These are phyloP conservation scores for Chimonanthus salicifolius DNA, from an alignment of 164 flowering plant species.

Conservation along the genomic window DNA sequence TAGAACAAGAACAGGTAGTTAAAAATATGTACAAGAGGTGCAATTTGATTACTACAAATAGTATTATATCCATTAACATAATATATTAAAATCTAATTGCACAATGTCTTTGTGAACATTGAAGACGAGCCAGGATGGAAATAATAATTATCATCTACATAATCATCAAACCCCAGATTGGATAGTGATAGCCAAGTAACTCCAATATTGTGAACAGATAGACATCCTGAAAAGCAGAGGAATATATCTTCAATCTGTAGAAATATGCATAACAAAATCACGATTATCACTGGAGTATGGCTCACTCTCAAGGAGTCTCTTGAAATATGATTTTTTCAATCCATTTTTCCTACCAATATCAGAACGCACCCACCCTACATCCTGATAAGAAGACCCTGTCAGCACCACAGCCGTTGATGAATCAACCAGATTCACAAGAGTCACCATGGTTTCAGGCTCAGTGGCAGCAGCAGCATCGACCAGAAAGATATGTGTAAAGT, in stretches of 20 bases:
- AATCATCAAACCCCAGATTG: background rate
- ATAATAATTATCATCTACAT: too few relatives aligned
- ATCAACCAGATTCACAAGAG: slow-evolving; percentile 29
- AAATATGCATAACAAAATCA: background rate
- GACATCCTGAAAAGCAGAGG: background rate
- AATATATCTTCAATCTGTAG: background rate
- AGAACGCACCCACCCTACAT: slow-evolving; percentile 30
- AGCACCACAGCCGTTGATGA: slow-evolving; percentile 31
- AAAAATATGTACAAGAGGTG: too few relatives aligned
- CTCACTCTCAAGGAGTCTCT: slow-evolving; percentile 25
- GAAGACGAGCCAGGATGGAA: too few relatives aligned
- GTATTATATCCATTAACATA: too few relatives aligned
- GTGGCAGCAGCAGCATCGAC: slow-evolving; percentile 39
- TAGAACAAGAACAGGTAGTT: too few relatives aligned
- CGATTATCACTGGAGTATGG: slow-evolving; percentile 21
- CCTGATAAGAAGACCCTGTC: slow-evolving; percentile 25
- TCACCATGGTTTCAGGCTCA: slow-evolving; percentile 42
- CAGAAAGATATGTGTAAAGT: slow-evolving; percentile 46
- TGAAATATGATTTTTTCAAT: slow-evolving; percentile 33
- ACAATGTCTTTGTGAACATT: too few relatives aligned
- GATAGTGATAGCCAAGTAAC: background rate
- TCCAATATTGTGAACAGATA: too few relatives aligned
- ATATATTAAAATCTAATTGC: too few relatives aligned
- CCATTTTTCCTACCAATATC: slow-evolving; percentile 24
- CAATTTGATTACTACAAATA: too few relatives aligned